Evolutionary conservation across 176 grass and related monocot genomes (phyloP), one percentile per base, ranked within the genome.

Genomic region (Puccinellia tenuiflora): DNA sequence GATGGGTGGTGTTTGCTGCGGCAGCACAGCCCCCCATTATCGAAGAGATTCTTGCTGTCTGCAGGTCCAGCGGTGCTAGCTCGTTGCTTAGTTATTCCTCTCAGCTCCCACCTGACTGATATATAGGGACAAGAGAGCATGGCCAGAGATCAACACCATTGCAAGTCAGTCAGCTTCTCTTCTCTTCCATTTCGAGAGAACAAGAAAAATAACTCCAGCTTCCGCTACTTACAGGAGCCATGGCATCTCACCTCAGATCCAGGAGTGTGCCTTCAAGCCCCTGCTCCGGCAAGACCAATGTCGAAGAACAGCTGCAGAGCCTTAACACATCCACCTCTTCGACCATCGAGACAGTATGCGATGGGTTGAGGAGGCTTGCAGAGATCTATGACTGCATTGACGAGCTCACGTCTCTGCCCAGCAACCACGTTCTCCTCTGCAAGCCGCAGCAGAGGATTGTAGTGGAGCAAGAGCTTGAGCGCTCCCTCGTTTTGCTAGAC

Each of bases 161-260:
- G 15, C 21, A 9, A 38, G 4, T 17, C 39, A 26, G 14, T 76
- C 43, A 30, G 15, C 21, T 15, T 12, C 54, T 68, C 33, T 78
- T 33, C 61, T 16, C 48, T 69, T 85, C 31, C 50, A 62, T 79
- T 71, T 73, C 42, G 22, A n/a, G n/a, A n/a, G n/a, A 43, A 43
- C 40, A 4, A 15, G 5, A 37, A 0, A 84, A 47, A 35, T 14
- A 28, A 63, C 5, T 13, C 24, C 29, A 73, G 0, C 21, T 62
- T 34, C 20, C 14, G 28, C 7, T 65, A 28, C 26, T 26, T 26
- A 51, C 14, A 75, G 35, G 9, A 75, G 35, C 35, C 50, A 88
- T 88, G 86, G 86, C 73, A 62, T 40, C 38, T 45, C 86, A 84
- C 42, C 63, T 79, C 33, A 63, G 80, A 78, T 79, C 64, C 22